Percentiles rank a stretch among this genome's conserved stretches.
phyloP scores from a whole-genome alignment of 805 yeast genomes.

The Candida railenensis region DNA sequence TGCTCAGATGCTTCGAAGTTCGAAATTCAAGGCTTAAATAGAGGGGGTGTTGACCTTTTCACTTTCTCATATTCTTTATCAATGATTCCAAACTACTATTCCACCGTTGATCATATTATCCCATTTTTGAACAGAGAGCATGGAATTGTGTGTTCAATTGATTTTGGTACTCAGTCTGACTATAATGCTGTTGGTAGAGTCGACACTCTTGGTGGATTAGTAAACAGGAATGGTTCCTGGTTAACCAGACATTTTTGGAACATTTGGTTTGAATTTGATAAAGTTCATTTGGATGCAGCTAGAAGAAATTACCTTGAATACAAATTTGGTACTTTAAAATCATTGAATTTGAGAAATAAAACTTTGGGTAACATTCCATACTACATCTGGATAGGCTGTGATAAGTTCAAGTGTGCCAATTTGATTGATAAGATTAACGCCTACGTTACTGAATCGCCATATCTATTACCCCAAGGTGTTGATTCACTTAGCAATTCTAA shows the following conservation, averaged over 20 bases:
- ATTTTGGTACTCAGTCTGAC: slow-evolving; percentile 73
- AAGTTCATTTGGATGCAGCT: slow-evolving; percentile 74
- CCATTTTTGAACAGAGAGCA: slow-evolving; percentile 47
- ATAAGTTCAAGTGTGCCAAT: slow-evolving; percentile 33
- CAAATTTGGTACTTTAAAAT: slow-evolving; percentile 77
- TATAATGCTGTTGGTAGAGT: slow-evolving; percentile 66
- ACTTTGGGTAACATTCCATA: slow-evolving; percentile 74
- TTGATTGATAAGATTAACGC: slow-evolving; percentile 67
- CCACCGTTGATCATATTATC: slow-evolving; percentile 70
- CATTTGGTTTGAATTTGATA: slow-evolving; percentile 83
- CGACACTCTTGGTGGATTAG: slow-evolving; percentile 73
- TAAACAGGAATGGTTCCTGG: slow-evolving; percentile 75
- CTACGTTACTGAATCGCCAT: slow-evolving; percentile 79
- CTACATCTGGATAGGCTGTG: slow-evolving; percentile 76
- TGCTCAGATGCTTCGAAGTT: slow-evolving; percentile 73
- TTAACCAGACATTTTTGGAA: slow-evolving; percentile 78
- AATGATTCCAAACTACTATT: slow-evolving; percentile 82
- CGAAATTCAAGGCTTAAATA: slow-evolving; percentile 30
- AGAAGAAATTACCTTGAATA: slow-evolving; percentile 83
- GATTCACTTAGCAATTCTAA: background rate
- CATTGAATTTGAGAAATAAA: slow-evolving; percentile 65
- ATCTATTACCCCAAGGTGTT: slow-evolving; percentile 56
- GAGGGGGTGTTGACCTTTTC: slow-evolving; percentile 60
- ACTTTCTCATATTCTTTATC: slow-evolving; percentile 81
- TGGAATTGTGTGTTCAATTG: slow-evolving; percentile 71